Conservation (phyloP, 345 rosid genomes). For the Rhodamnia rubescens region DNA sequence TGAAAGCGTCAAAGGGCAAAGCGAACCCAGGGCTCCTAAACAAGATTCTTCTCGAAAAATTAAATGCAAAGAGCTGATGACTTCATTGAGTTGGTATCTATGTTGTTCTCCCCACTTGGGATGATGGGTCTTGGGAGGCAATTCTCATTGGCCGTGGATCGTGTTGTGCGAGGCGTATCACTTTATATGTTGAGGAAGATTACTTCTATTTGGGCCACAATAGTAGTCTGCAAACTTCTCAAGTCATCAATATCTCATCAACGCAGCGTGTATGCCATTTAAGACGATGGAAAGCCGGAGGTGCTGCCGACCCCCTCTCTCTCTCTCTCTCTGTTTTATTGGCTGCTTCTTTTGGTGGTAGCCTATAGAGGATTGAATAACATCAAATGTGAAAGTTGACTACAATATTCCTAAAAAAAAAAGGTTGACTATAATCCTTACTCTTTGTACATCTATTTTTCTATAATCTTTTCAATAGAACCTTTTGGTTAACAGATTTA, state of each 20-base stretch:
- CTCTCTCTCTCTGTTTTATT: slow-evolving; percentile 1
- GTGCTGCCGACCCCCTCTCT: not conserved
- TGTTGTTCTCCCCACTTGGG: not conserved
- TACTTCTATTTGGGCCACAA: not conserved
- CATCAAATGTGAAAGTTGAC: not conserved
- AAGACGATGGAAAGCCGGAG: not conserved
- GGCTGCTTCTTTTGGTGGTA: not conserved
- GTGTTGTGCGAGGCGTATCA: not conserved
- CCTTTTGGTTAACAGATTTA: not conserved
- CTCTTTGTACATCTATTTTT: not conserved
- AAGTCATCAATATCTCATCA: not conserved
- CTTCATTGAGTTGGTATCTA: not conserved
- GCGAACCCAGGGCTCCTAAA: slow-evolving; percentile 81
- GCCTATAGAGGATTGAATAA: not conserved
- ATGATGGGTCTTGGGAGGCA: not conserved
- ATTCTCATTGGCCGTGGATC: not conserved
- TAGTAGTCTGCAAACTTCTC: not conserved
- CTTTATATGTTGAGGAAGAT: not conserved
- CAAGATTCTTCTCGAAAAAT: slow-evolving; percentile 71
- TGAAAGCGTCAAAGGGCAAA: slow-evolving; percentile 86
- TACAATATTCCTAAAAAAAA: not conserved
- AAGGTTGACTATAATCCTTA: not conserved
- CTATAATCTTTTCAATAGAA: not conserved
- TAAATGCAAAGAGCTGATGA: slow-evolving; percentile 41
- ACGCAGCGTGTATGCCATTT: not conserved